These are phyloP conservation scores for Leucocoprinus sp. DNA, from an alignment of 768 basidiomycete genomes.

Conservation along the genomic window DNA sequence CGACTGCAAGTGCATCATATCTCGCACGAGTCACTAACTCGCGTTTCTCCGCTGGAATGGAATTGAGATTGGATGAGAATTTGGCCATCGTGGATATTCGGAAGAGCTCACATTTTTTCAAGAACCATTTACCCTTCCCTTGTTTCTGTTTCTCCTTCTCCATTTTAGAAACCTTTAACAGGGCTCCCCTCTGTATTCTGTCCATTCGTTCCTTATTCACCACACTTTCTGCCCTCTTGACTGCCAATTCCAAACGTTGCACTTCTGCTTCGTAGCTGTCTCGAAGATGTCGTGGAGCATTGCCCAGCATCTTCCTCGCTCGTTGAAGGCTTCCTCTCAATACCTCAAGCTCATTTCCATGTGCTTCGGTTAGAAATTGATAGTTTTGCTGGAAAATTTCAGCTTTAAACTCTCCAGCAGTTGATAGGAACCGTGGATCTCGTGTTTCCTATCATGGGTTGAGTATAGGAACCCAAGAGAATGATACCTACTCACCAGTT, in stretches of 20 bases:
- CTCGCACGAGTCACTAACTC: slow-evolving; percentile 64
- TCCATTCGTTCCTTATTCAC: slow-evolving; percentile 69
- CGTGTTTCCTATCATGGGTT: slow-evolving; percentile 50
- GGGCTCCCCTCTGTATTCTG: slow-evolving; percentile 60
- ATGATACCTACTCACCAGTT: slow-evolving; percentile 38
- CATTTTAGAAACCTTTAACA: slow-evolving; percentile 43
- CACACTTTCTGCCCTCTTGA: slow-evolving; percentile 69
- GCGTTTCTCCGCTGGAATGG: slow-evolving; percentile 63
- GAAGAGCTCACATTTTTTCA: slow-evolving; percentile 64
- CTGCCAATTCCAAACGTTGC: slow-evolving; percentile 55
- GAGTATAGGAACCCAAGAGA: slow-evolving; percentile 1
- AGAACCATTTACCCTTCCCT: slow-evolving; percentile 79
- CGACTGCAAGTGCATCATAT: slow-evolving; percentile 68
- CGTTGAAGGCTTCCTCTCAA: slow-evolving; percentile 60
- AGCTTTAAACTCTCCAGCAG: slow-evolving; percentile 60
- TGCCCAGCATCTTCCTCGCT: slow-evolving; percentile 54
- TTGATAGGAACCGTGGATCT: slow-evolving; percentile 79
- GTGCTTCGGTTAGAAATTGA: slow-evolving; percentile 62
- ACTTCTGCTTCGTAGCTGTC: slow-evolving; percentile 63
- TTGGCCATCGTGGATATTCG: neutral
- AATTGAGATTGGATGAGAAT: neutral
- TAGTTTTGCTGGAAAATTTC: slow-evolving; percentile 66
- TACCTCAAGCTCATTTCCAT: slow-evolving; percentile 52
- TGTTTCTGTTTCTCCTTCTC: slow-evolving; percentile 60
- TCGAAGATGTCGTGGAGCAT: slow-evolving; percentile 53